Base-by-base conservation (phyloP, 805 yeast genomes). In the Yarrowia divulgata region DNA sequence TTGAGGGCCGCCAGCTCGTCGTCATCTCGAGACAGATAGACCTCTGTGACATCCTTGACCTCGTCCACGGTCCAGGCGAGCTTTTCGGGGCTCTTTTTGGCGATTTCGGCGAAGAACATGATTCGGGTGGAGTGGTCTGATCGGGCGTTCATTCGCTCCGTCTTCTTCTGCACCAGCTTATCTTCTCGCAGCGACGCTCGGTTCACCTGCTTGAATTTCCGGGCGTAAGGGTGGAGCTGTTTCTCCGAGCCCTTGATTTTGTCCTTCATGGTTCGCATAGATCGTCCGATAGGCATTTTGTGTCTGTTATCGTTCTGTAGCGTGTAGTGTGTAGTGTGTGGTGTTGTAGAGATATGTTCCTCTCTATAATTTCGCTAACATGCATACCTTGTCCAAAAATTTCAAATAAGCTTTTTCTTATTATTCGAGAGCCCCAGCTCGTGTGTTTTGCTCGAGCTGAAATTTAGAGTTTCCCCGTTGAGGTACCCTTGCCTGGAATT, bases 141-240 rank as follows among this genome's bases (percentile, higher is more conserved):
- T 19, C 75, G 82, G 72, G 88, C 91, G 70, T 84, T 83, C 63
- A 85, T 85, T 13, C 81, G 73, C 64, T 82, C 83, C 29, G 82
- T 77, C 75, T 90, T 90, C 76, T 85, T 86, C 64, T 82, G 82
- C 45, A 82, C 85, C 66, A 94, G 79, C 77, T 90, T 91, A 63
- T 83, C 83, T 72, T 93, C 96, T 78, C 99, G 85, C 55, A 92
- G 79, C 1, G 97, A 87, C n/a, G 98, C 98, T 72, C 95, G 83
- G 69, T 88, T 88, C 66, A 94, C 80, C 76, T 90, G 91, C 78
- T 89, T 89, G 78, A 92, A 90, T 78, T 93, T 94, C 68, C 97
- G 85, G 10, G 98, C 97, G 75, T 88, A 89, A 29, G 97, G 95
- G 77, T 94, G 98, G 73, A 90, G 80, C 46, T 85, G 81, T 54